Evolutionary conservation across 192 early-diverging fungal genomes (phyloP).

Genomic region (Gamsiella multidivaricata): DNA sequence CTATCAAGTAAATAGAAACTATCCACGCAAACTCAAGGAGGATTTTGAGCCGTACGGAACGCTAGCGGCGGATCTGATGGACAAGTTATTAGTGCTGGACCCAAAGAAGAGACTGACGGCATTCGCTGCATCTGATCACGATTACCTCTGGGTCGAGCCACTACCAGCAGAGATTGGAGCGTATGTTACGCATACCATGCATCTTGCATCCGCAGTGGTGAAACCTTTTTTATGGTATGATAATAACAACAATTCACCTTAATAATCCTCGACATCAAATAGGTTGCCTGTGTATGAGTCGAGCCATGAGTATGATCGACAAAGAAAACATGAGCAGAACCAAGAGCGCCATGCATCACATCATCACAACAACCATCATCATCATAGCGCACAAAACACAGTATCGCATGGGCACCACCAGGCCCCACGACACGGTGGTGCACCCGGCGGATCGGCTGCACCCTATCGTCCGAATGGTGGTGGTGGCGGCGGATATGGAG

Average conservation of each 20-base stretch:
- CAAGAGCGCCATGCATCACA: constrained; percentile 36
- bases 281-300: constrained; percentile 75
- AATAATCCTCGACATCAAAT: too few relatives aligned
- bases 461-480: constrained; percentile 11
- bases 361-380: constrained; percentile 10
- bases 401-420: constrained; percentile 20
- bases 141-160: constrained; percentile 81
- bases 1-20: constrained; percentile 61
- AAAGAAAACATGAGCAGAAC: constrained; percentile 50
- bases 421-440: constrained; percentile 14
- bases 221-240: too few relatives aligned
- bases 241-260: too few relatives aligned
- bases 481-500: constrained; percentile 4
- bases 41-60: constrained; percentile 66
- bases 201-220: too few relatives aligned
- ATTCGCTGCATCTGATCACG: constrained; percentile 79
- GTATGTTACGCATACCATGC: constrained; percentile 52
- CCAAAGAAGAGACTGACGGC: constrained; percentile 81
- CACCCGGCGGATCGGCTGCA: constrained; percentile 10
- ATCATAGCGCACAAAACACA: constrained; percentile 16
- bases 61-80: constrained; percentile 77
- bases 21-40: constrained; percentile 67
- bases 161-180: constrained; percentile 75
- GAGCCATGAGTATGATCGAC: constrained; percentile 82
- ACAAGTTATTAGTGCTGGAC: constrained; percentile 82